phyloP scores from a whole-genome alignment of 352 stramenopile genomes.

The Phytophthora palmivora region DNA sequence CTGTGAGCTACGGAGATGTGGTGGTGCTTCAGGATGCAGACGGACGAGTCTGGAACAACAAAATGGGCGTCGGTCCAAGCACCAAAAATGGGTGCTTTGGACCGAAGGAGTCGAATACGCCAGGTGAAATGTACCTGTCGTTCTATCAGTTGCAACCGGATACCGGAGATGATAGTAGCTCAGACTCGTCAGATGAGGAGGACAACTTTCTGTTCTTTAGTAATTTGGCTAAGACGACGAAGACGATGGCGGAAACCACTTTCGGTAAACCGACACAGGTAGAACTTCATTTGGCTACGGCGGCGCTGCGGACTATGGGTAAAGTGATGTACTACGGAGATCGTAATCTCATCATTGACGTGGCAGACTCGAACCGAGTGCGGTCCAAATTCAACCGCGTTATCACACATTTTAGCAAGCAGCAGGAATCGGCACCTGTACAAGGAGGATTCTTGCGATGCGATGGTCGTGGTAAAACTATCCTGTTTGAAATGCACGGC shows the following conservation, averaged over 20 bases:
- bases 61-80: conserved; percentile 76
- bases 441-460: conserved; percentile 78
- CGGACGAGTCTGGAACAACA: conserved; percentile 87
- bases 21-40: conserved; percentile 79
- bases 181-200: conserved; percentile 62
- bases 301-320: conserved; percentile 62
- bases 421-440: conserved; percentile 55
- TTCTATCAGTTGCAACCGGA: conserved; percentile 71
- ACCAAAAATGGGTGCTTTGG: conserved; percentile 86
- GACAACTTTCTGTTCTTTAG: conserved; percentile 76
- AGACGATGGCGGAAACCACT: conserved; percentile 71
- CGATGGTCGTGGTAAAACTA: conserved; percentile 75
- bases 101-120: conserved; percentile 69
- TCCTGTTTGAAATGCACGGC: conserved; percentile 79
- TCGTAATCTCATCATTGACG: conserved; percentile 78
- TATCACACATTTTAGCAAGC: conserved; percentile 82
- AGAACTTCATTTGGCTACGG: conserved; percentile 56
- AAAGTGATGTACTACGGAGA: conserved; percentile 86
- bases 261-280: conserved; percentile 69
- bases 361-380: conserved; percentile 82
- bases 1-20: conserved; percentile 84
- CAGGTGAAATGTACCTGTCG: conserved; percentile 83
- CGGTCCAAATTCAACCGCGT: conserved; percentile 88
- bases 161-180: conserved; percentile 47
- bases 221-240: conserved; percentile 64